Evolutionary conservation across 163 green algal species (phyloP), one percentile per base, ranked within the genome.

Genomic region (Scenedesmus sp.): DNA sequence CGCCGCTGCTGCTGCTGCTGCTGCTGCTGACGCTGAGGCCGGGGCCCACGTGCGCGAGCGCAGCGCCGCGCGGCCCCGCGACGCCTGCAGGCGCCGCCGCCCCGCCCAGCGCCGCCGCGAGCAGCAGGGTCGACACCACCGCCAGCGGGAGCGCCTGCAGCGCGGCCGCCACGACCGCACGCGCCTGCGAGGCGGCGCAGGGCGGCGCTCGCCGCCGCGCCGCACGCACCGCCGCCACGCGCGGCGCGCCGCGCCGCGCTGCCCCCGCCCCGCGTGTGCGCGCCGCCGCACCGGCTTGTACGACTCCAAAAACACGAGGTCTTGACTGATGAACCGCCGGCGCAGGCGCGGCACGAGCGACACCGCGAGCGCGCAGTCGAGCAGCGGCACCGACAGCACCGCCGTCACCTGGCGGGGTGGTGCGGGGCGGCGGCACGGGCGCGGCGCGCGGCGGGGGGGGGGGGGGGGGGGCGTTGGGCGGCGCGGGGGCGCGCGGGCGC

Each of bases 291-390:
- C 74, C 51, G 42, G 60, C 31, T 64, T 74, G 62, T 81, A 81
- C 48, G 44, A 66, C 36, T 81, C 74, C 15, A 81, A 26, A 20
- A 81, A 81, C 5, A 81, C 74, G 22, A 81, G 33, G 45, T 80
- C 72, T 50, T 54, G 50, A 17, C 51, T 51, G 13, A 74, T 44
- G 20, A 75, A 72, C 2, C 33, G 31, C 18, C 42, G 39, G 33
- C 74, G 36, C 26, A 70, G 36, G 18, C 13, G n/a, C 4, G 74
- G 62, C 54, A 81, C 6, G n/a, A 64, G 26, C 5, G 48, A 63
- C 24, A 66, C n/a, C 14, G 34, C 15, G 24, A 81, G 31, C 15
- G 74, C 34, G 3, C 60, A 4, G 50, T 81, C 74, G 33, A 81
- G 51, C 29, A 81, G 62, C 20, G 72, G 74, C 45, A 81, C 74